Base-by-base conservation (phyloP, 768 basidiomycete species). In the Boletus eberwhitei region DNA sequence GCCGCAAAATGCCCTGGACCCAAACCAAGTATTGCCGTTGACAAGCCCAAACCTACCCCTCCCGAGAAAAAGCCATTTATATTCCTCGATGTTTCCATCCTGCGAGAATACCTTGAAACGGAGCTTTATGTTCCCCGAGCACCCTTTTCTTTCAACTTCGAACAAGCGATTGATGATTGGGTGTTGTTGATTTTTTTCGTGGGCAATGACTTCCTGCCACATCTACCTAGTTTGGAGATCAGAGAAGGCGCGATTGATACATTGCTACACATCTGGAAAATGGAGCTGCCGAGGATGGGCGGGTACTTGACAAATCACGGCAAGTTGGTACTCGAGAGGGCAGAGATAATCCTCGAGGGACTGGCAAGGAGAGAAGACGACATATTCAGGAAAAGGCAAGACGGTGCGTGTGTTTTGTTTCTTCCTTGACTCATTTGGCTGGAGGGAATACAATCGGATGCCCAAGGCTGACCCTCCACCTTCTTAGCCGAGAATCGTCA, bases 171-270 rank as follows among this genome's bases (percentile, higher is more conserved):
- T 73, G 97, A 99, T 81, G 97, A 99, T 73, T 99, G 97, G 97
- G 93, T 99, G 63, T 85, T 99, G 67, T 84, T 99, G 66, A 98
- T 98, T 63, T 99, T 99, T 85, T 98, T 99, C 74, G 97, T 99
- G 71, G 97, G 97, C 63, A 99, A 99, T 77, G 98, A 78, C 95
- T 99, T 82, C 50, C 81, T 99, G 64, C 97, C 97, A 21, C 97
- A 99, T 76, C 80, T 99, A 54, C 97, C 97, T 24, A 93, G 90
- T 55, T 84, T 99, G 79, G 97, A 99, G 79, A 99, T 99, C 70
- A 85, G 97, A 65, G 96, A 99, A 78, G 97, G 97, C 58, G 97
- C 96, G 31, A 98, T 99, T 77, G 97, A 98, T 78, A 97, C 90
- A 53, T 77, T 99, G 57, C 75, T 99, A 69, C 88, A 82, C 73